Evolutionary conservation across 2,329 filamentous ascomycete species (phyloP).

Genomic region (Colletotrichum godetiae): DNA sequence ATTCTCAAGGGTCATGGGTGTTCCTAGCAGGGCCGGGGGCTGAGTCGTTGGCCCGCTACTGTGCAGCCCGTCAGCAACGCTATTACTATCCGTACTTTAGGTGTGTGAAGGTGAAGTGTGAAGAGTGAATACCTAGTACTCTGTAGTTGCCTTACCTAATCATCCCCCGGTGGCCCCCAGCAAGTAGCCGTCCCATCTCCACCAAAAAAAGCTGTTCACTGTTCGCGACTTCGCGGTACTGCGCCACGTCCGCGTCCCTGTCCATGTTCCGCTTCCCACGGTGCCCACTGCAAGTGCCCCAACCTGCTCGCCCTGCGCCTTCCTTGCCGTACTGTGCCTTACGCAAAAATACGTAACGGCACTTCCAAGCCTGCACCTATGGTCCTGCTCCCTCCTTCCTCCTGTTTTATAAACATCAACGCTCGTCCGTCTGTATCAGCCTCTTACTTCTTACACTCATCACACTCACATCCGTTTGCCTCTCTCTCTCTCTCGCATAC

Average conservation of each 20-base stretch:
- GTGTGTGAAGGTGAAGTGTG: no score
- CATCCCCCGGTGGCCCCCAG: background rate
- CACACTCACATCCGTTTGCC: slow-evolving; percentile 15
- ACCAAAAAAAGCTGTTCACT: slow-evolving; percentile 10
- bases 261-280: slow-evolving; percentile 20
- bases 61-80: slow-evolving; percentile 30
- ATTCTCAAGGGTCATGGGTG: slow-evolving; percentile 27
- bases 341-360: slow-evolving; percentile 17
- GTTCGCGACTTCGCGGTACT: slow-evolving; percentile 13
- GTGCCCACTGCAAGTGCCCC: background rate
- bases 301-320: slow-evolving; percentile 25
- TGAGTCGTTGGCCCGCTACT: slow-evolving; percentile 31
- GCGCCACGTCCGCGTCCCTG: slow-evolving; percentile 33
- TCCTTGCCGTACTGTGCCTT: slow-evolving; percentile 21
- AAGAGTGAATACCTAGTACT: no score
- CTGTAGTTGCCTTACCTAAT: background rate
- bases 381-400: background rate
- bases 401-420: slow-evolving; percentile 35
- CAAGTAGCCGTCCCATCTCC: slow-evolving; percentile 33
- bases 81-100: no score
- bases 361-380: background rate
- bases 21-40: slow-evolving; percentile 27
- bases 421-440: slow-evolving; percentile 26
- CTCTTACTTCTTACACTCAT: slow-evolving; percentile 14
- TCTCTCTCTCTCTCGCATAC: background rate